Evolutionary conservation across 305 asterid genomes (phyloP).

Genomic region (Caryopteris hybrid): DNA sequence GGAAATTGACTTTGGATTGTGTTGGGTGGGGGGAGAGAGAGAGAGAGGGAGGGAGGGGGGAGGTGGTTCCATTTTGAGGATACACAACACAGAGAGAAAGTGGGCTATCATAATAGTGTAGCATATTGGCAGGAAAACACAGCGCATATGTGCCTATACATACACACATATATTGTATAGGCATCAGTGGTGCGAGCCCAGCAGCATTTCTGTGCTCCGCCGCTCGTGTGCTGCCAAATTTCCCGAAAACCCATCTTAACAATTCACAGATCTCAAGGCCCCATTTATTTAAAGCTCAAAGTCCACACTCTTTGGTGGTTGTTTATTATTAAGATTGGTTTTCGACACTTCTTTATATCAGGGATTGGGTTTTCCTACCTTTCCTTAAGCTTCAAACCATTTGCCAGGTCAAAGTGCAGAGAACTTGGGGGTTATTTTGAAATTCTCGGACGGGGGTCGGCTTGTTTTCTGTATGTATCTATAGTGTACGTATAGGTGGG

Average conservation of each 20-base stretch:
- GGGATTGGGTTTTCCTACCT: constrained; percentile 22
- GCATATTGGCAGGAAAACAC: constrained; percentile 17
- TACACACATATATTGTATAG: neutral
- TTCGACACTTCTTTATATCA: constrained; percentile 2
- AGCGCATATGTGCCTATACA: neutral
- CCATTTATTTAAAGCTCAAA: constrained; percentile 7
- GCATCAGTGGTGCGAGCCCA: constrained; percentile 28
- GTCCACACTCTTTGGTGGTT: neutral
- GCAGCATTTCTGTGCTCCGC: constrained; percentile 44
- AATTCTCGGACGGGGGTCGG: neutral
- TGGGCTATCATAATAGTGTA: neutral
- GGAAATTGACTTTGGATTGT: constrained; percentile 39
- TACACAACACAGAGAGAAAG: neutral
- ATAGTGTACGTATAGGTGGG: neutral
- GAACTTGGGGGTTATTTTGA: constrained; percentile 21
- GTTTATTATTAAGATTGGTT: constrained; percentile 10
- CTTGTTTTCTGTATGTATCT: neutral
- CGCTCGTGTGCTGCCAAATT: constrained; percentile 57
- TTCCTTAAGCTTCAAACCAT: constrained; percentile 38
- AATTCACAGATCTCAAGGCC: constrained; percentile 49
- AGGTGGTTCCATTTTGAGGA: constrained; percentile 17
- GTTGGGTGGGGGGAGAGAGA: constrained; percentile 13
- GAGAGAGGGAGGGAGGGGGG: neutral
- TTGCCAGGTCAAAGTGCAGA: constrained; percentile 34
- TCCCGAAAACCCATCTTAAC: constrained; percentile 28